Percentiles rank a stretch among this genome's conserved stretches.
phyloP scores from a whole-genome alignment of 116 monocot genomes.

The Trichopus zeylanicus region DNA sequence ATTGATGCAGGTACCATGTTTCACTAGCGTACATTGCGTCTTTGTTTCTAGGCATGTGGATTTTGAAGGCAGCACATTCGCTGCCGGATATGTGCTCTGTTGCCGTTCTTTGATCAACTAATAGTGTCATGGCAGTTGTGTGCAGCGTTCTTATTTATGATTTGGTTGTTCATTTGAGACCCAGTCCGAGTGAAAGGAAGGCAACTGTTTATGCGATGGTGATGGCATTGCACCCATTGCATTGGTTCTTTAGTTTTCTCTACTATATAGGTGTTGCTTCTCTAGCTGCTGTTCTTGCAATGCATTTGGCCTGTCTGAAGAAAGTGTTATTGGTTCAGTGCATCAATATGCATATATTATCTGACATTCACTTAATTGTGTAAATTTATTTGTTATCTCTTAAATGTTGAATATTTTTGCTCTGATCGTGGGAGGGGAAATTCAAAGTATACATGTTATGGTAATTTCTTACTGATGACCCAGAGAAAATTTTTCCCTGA shows the following conservation, averaged over 20 bases:
- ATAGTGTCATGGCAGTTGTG: constrained; percentile 58
- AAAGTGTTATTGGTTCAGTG: constrained; percentile 51
- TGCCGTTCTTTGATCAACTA: constrained; percentile 65
- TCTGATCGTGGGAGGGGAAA: too few species aligned
- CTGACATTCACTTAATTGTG: too few species aligned
- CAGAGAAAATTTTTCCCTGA: too few species aligned
- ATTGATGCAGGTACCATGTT: constrained; percentile 77
- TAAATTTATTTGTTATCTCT: too few species aligned
- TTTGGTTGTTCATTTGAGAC: constrained; percentile 51
- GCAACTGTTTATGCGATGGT: constrained; percentile 48
- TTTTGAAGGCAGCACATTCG: constrained; percentile 22
- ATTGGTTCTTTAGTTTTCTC: constrained; percentile 97
- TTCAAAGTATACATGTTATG: neutral
- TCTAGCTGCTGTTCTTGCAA: constrained; percentile 73
- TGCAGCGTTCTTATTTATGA: constrained; percentile 82
- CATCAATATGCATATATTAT: constrained; percentile 67
- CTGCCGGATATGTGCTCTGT: constrained; percentile 56
- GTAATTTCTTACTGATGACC: neutral
- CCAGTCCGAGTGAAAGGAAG: constrained; percentile 39
- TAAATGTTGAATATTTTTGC: too few species aligned
- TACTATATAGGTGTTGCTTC: constrained; percentile 96
- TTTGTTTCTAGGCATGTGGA: constrained; percentile 67
- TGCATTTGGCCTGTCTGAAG: constrained; percentile 70
- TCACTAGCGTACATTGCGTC: constrained; percentile 71
- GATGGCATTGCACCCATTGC: constrained; percentile 66